Conservation (phyloP, 306 rosid genomes). For the Rosa persica region DNA sequence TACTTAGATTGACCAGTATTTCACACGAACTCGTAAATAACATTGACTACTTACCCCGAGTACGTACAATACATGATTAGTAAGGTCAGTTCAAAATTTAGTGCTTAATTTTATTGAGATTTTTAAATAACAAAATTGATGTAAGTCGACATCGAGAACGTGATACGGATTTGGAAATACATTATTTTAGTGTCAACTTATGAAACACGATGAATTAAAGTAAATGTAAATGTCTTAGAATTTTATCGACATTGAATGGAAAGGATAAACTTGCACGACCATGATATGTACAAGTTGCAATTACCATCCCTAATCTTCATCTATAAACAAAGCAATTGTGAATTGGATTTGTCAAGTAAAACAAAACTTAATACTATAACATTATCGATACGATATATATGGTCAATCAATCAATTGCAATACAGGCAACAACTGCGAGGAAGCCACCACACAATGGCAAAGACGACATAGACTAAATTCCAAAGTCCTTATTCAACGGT, state of each 20-base stretch:
- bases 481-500: slow-evolving; percentile 8
- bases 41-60: neutral
- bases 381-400: neutral
- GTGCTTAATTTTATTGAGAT: neutral
- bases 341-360: neutral
- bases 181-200: neutral
- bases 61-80: neutral
- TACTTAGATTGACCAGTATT: neutral
- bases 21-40: neutral
- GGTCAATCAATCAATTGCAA: neutral
- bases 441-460: slow-evolving; percentile 5
- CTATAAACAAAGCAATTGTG: neutral
- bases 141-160: neutral
- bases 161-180: neutral
- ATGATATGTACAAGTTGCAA: neutral
- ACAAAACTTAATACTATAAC: neutral
- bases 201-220: neutral
- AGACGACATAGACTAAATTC: neutral
- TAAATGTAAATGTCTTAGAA: neutral
- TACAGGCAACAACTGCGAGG: neutral
- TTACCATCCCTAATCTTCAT: neutral
- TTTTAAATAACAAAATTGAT: neutral
- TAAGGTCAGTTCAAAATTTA: neutral
- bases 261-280: neutral
- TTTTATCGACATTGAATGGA: neutral